These are phyloP conservation scores for Diplocarpon mali DNA, from an alignment of 2,329 filamentous ascomycete species.

Conservation along the genomic window DNA sequence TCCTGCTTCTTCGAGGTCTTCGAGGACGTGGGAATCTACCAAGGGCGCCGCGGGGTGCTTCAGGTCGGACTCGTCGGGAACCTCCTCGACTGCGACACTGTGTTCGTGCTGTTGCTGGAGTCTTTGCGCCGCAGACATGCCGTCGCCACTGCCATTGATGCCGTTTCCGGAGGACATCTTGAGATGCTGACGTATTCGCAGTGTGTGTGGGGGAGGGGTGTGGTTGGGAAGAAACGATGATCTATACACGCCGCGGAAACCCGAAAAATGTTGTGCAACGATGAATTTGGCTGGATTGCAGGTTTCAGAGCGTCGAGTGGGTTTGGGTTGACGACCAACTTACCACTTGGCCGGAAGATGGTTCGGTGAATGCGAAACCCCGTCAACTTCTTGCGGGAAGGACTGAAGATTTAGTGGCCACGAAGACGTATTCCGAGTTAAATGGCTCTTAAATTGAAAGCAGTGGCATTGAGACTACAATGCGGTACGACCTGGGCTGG, in stretches of 20 bases:
- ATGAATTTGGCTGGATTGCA: constrained; percentile 2
- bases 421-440: constrained; percentile 16
- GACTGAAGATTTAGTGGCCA: constrained; percentile 22
- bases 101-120: constrained; percentile 51
- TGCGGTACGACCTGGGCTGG: constrained; percentile 5
- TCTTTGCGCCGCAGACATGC: constrained; percentile 35
- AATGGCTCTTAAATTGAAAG: constrained; percentile 14
- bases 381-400: constrained; percentile 5
- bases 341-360: constrained; percentile 10
- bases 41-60: constrained; percentile 42
- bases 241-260: neutral
- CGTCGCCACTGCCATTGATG: constrained; percentile 14
- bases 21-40: constrained; percentile 27
- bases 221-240: constrained; percentile 3
- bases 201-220: neutral
- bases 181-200: neutral
- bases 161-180: constrained; percentile 24
- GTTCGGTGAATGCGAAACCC: constrained; percentile 8
- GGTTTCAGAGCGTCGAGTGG: neutral
- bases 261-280: constrained; percentile 3
- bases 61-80: constrained; percentile 69
- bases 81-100: constrained; percentile 68
- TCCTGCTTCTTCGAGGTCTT: constrained; percentile 30
- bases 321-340: constrained; percentile 2
- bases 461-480: constrained; percentile 21